Evolutionary conservation across 108 stramenopile species (phyloP).

Genomic region (Bacterosira constricta): DNA sequence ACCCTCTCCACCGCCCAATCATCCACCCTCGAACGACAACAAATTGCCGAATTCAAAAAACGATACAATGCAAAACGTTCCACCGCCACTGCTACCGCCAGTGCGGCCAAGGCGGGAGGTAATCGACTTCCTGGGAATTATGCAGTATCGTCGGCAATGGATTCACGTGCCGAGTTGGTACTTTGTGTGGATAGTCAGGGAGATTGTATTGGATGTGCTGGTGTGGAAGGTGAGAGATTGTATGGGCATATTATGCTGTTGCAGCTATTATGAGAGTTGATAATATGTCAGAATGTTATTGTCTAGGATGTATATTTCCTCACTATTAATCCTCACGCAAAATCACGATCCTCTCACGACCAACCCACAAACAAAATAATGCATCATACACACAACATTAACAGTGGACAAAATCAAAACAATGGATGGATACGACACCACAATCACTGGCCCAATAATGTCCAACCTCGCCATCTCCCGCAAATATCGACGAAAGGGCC

Average conservation of each 20-base stretch:
- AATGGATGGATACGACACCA: slow-evolving; percentile 35
- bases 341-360: no score
- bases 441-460: slow-evolving; percentile 65
- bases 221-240: slow-evolving; percentile 60
- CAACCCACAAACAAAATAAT: no score
- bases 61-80: slow-evolving; percentile 73
- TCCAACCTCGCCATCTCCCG: slow-evolving; percentile 73
- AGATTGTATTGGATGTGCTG: slow-evolving; percentile 70
- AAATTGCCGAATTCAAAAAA: slow-evolving; percentile 73
- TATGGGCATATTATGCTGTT: slow-evolving; percentile 24
- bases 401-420: slow-evolving; percentile 37
- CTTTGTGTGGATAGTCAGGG: slow-evolving; percentile 29
- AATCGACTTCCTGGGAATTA: slow-evolving; percentile 45
- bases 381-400: no score
- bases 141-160: slow-evolving; percentile 27
- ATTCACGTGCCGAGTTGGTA: slow-evolving; percentile 36
- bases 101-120: neutral
- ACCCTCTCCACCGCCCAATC: slow-evolving; percentile 54
- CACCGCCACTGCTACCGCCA: neutral
- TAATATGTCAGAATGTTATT: neutral
- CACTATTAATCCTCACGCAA: no score
- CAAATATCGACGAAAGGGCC: slow-evolving; percentile 63
- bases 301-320: neutral
- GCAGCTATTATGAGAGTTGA: neutral
- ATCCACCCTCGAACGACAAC: slow-evolving; percentile 45